A percentile compares a stretch with the other conserved stretches of the same genome.
Conservation (phyloP, 2,329 filamentous ascomycete species). For the Pseudogymnoascus sp. region DNA sequence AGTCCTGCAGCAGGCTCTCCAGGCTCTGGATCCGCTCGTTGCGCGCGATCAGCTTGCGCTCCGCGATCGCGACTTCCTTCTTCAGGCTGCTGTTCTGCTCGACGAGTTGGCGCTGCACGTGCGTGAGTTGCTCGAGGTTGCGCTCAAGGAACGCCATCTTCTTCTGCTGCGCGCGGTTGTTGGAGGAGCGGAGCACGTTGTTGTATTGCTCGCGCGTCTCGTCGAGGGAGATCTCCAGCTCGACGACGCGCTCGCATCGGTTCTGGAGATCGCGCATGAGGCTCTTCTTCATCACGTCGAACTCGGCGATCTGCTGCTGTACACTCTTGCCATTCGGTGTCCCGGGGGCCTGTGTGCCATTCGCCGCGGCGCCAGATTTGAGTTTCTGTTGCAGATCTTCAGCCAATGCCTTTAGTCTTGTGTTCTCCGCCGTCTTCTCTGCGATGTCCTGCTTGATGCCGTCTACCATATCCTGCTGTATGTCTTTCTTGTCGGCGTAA, state of each 20-base stretch:
- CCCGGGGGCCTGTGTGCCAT: slow-evolving; percentile 39
- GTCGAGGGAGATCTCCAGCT: slow-evolving; percentile 94
- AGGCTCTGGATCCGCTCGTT: slow-evolving; percentile 96
- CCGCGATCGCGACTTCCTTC: slow-evolving; percentile 98
- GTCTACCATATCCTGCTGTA: slow-evolving; percentile 63
- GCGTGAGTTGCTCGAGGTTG: slow-evolving; percentile 94
- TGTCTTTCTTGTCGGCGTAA: slow-evolving; percentile 65
- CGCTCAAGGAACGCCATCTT: slow-evolving; percentile 99
- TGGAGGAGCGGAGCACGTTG: slow-evolving; percentile 90
- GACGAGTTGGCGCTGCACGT: slow-evolving; percentile 93
- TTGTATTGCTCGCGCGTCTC: slow-evolving; percentile 99
- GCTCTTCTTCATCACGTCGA: slow-evolving; percentile 99
- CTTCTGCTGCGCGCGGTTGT: slow-evolving; percentile 98
- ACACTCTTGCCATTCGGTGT: slow-evolving; percentile 78
- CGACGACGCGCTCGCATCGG: slow-evolving; percentile 93
- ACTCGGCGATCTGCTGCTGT: slow-evolving; percentile 96
- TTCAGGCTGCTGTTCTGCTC: slow-evolving; percentile 96
- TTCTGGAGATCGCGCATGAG: slow-evolving; percentile 98
- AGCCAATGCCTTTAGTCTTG: slow-evolving; percentile 69
- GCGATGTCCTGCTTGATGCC: slow-evolving; percentile 68
- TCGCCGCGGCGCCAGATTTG: slow-evolving; percentile 55
- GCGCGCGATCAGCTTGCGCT: slow-evolving; percentile 89
- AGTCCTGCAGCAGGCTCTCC: slow-evolving; percentile 86
- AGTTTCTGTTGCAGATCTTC: slow-evolving; percentile 69
- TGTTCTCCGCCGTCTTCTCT: slow-evolving; percentile 73